phyloP scores from a whole-genome alignment of 768 basidiomycete genomes.

The Macrolepiota fuliginosa region DNA sequence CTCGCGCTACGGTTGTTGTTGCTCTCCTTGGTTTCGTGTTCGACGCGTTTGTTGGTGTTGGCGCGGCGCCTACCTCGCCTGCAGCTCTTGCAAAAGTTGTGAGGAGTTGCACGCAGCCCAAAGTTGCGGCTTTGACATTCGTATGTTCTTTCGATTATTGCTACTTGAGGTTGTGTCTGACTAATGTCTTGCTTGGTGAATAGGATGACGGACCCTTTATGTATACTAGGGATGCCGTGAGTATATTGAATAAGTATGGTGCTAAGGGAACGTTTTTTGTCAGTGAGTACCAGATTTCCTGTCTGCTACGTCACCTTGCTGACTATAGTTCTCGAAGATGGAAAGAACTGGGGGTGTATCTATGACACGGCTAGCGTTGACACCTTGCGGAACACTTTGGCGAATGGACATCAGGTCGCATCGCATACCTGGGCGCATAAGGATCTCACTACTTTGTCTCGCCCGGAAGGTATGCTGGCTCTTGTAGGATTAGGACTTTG shows the following conservation, averaged over 20 bases:
- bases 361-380: constrained; percentile 27
- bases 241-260: constrained; percentile 23
- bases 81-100: not conserved
- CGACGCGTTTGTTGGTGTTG: not conserved
- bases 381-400: constrained; percentile 32
- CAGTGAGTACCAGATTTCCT: constrained; percentile 24
- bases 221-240: constrained; percentile 23
- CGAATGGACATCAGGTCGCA: constrained; percentile 41
- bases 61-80: not conserved
- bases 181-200: not conserved
- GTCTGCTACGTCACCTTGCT: not conserved
- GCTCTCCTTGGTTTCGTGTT: not conserved
- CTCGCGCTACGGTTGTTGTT: not conserved
- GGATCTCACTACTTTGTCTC: constrained; percentile 32
- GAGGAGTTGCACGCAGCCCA: not conserved
- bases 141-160: not conserved
- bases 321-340: constrained; percentile 22
- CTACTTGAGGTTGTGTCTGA: not conserved
- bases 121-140: constrained; percentile 2
- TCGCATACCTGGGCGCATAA: constrained; percentile 48
- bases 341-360: constrained; percentile 38
- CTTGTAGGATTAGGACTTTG: too few species aligned
- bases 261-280: constrained; percentile 42
- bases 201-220: constrained; percentile 20
- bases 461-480: constrained; percentile 25